These are phyloP conservation scores for Ichthyophthirius multifiliis DNA, from an alignment of 169 alveolate genomes.

Conservation along the genomic window DNA sequence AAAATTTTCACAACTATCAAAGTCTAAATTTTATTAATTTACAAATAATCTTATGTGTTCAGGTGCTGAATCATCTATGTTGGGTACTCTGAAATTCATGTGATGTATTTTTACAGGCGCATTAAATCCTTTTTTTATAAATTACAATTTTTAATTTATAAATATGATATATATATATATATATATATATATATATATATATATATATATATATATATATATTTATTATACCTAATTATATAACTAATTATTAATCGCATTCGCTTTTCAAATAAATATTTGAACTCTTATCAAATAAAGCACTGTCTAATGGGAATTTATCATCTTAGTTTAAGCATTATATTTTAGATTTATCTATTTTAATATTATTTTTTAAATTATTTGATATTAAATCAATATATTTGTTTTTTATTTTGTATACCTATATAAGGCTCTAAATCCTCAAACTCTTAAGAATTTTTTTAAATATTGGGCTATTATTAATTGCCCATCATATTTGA, in stretches of 20 bases:
- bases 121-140: neutral
- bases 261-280: conserved; percentile 3
- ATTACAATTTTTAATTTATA: neutral
- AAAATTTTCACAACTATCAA: conserved; percentile 3
- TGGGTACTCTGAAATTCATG: neutral
- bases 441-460: neutral
- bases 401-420: neutral
- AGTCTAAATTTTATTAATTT: conserved; percentile 1
- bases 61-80: conserved; percentile 6
- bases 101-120: conserved; percentile 7
- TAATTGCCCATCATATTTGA: conserved; percentile 7
- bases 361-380: neutral
- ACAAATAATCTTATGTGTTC: neutral
- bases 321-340: conserved; percentile 1
- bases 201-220: neutral
- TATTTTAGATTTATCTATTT: neutral
- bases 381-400: neutral
- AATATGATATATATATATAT: neutral
- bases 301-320: neutral
- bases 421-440: conserved; percentile 1
- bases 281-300: neutral
- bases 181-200: too few species aligned
- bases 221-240: neutral
- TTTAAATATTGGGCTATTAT: neutral
- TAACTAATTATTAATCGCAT: neutral